Percentiles rank a stretch among this genome's conserved stretches.
phyloP scores from a whole-genome alignment of 169 alveolate genomes.

The Eimeria maxima region DNA sequence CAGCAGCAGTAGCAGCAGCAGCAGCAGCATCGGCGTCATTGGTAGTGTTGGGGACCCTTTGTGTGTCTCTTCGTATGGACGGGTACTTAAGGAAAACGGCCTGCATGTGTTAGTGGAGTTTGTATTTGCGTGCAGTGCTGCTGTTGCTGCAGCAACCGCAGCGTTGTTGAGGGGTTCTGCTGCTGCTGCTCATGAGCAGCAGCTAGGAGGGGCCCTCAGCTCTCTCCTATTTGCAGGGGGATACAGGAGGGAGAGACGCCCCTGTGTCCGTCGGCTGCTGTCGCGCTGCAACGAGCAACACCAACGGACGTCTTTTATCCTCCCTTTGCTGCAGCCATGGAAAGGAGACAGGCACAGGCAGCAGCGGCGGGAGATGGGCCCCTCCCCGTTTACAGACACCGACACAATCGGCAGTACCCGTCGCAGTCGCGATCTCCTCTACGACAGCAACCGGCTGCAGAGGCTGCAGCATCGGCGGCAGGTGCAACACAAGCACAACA shows the following conservation, averaged over 20 bases:
- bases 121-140: slow-evolving; percentile 41
- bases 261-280: slow-evolving; percentile 71
- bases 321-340: slow-evolving; percentile 13
- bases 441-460: not conserved
- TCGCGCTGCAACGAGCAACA: slow-evolving; percentile 16
- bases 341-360: slow-evolving; percentile 9
- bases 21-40: not conserved
- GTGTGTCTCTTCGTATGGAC: not conserved
- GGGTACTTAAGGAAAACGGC: not conserved
- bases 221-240: slow-evolving; percentile 65
- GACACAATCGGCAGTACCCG: not conserved
- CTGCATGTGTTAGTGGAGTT: slow-evolving; percentile 46
- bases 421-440: not conserved
- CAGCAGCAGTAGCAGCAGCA: not conserved
- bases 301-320: not conserved
- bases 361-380: not conserved
- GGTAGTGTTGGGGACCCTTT: not conserved
- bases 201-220: slow-evolving; percentile 47
- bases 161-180: slow-evolving; percentile 63
- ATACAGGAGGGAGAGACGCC: slow-evolving; percentile 25
- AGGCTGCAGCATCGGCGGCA: slow-evolving; percentile 26
- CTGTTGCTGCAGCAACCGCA: slow-evolving; percentile 71
- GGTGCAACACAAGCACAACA: not conserved
- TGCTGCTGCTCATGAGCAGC: slow-evolving; percentile 68
- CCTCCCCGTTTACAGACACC: not conserved